Conservation (phyloP, 1,284 basidiomycete species). For the Rhizoctonia solani region DNA sequence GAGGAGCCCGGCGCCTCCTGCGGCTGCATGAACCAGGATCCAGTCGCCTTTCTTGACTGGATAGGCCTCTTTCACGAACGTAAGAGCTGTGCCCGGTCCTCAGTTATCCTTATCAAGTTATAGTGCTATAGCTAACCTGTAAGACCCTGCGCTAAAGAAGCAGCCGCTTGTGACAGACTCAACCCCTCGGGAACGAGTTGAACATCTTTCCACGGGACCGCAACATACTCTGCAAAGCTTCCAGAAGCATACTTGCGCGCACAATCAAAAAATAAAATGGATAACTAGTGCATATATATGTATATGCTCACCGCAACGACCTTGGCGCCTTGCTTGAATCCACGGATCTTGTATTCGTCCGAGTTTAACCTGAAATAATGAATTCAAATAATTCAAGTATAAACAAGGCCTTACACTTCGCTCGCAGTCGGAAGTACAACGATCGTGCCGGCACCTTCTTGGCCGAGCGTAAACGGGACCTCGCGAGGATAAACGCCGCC, state of each 20-base stretch:
- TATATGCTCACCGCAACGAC: constrained; percentile 57
- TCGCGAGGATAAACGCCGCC: constrained; percentile 44
- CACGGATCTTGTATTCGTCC: constrained; percentile 33
- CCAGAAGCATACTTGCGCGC: constrained; percentile 55
- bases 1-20: constrained; percentile 67
- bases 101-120: not conserved
- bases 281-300: not conserved
- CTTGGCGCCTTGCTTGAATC: constrained; percentile 44
- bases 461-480: constrained; percentile 74
- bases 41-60: constrained; percentile 73
- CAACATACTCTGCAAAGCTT: constrained; percentile 50
- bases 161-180: constrained; percentile 67
- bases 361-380: constrained; percentile 2
- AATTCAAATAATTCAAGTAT: not conserved
- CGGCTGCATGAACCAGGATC: constrained; percentile 88
- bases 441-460: constrained; percentile 78
- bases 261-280: not conserved
- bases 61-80: constrained; percentile 83
- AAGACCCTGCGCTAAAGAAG: constrained; percentile 73
- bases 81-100: constrained; percentile 52
- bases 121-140: constrained; percentile 51
- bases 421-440: constrained; percentile 63
- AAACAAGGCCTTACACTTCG: constrained; percentile 10
- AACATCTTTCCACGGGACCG: constrained; percentile 55
- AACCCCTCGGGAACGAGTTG: constrained; percentile 63